Percentiles rank a stretch among this genome's conserved stretches.
phyloP scores from a whole-genome alignment of 495 filamentous ascomycete genomes.

The Paragyromitra xinjiangensis region DNA sequence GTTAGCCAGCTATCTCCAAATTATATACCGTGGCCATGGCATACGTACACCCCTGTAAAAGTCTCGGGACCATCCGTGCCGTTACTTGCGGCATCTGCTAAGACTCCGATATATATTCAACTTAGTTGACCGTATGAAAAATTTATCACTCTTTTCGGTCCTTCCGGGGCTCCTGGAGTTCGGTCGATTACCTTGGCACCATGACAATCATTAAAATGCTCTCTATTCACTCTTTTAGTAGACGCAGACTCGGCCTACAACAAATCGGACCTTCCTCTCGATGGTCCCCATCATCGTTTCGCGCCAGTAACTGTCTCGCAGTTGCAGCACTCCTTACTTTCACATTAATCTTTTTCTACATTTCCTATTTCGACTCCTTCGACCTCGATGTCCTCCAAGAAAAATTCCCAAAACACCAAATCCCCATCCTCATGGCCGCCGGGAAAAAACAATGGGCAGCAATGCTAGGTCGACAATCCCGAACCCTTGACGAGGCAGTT shows the following conservation, averaged over 20 bases:
- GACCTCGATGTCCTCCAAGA: background rate
- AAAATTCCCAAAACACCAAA: conserved; percentile 29
- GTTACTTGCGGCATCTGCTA: background rate
- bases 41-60: conserved; percentile 39
- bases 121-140: conserved; percentile 1
- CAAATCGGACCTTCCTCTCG: conserved; percentile 5
- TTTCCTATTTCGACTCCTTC: conserved; percentile 16
- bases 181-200: background rate
- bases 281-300: conserved; percentile 27
- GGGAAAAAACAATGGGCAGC: conserved; percentile 39
- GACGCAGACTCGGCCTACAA: conserved; percentile 32
- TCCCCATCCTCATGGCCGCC: conserved; percentile 41
- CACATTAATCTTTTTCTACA: conserved; percentile 15
- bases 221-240: conserved; percentile 32
- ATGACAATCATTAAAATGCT: conserved; percentile 14
- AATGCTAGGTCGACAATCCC: conserved; percentile 60
- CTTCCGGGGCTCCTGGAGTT: background rate
- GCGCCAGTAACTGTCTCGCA: conserved; percentile 6
- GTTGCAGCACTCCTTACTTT: conserved; percentile 14
- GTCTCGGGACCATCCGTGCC: conserved; percentile 22
- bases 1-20: background rate
- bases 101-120: conserved; percentile 9
- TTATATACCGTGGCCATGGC: conserved; percentile 29
- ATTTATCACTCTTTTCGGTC: background rate
- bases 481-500: conserved; percentile 61